phyloP scores from a whole-genome alignment of 495 filamentous ascomycete genomes.

The Poronia punctata region DNA sequence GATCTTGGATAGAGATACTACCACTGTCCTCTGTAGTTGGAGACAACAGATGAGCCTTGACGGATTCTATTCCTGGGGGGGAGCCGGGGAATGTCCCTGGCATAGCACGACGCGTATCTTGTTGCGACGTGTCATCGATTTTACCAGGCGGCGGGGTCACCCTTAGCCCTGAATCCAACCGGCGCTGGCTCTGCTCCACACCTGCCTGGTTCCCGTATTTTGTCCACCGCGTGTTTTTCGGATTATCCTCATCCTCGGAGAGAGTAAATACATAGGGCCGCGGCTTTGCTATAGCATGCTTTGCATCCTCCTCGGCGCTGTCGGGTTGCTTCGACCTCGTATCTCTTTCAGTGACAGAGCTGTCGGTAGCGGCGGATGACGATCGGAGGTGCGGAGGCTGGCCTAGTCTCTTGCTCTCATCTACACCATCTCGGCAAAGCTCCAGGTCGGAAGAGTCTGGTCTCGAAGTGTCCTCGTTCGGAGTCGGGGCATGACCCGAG shows the following conservation, averaged over 20 bases:
- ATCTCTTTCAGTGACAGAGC: background rate
- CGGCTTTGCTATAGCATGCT: background rate
- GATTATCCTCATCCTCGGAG: background rate
- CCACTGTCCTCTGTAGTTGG: conserved; percentile 1
- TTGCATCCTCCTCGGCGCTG: background rate
- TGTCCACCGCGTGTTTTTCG: background rate
- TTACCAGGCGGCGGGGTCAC: background rate
- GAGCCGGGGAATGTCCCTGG: conserved; percentile 14
- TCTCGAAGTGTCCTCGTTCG: background rate
- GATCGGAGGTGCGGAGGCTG: background rate
- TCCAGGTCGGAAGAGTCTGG: background rate
- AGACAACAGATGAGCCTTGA: background rate
- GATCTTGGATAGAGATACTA: background rate
- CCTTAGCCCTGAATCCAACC: background rate
- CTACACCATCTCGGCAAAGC: background rate
- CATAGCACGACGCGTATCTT: background rate
- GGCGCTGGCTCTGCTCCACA: background rate
- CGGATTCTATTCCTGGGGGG: background rate
- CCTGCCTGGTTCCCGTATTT: background rate
- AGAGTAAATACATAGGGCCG: background rate
- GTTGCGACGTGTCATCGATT: background rate
- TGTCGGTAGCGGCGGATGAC: background rate
- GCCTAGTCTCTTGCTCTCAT: background rate
- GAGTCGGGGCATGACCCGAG: background rate
- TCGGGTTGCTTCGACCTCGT: background rate